These are phyloP conservation scores for Curvularia verruculosa DNA, from an alignment of 2,329 filamentous ascomycete species.

Conservation along the genomic window DNA sequence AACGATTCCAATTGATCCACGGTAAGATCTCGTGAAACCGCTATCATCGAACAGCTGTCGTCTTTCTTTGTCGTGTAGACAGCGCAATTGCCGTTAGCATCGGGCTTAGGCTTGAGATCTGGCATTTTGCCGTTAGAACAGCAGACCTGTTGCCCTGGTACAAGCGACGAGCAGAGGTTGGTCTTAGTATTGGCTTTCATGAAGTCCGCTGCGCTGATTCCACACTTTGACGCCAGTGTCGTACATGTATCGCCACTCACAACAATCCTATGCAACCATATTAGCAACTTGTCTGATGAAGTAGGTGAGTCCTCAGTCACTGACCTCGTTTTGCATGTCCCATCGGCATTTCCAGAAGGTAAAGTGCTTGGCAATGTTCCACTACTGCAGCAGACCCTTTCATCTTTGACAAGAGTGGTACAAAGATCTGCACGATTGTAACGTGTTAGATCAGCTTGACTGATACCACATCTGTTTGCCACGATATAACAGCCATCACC, in stretches of 20 bases:
- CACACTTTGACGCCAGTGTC: not conserved
- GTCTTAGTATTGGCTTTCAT: not conserved
- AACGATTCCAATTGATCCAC: slow-evolving; percentile 7
- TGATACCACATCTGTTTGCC: not conserved
- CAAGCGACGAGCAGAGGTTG: not conserved
- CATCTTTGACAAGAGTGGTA: not conserved
- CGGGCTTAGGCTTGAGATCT: slow-evolving; percentile 16
- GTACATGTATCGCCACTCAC: not conserved
- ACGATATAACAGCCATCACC: not conserved
- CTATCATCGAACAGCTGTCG: slow-evolving; percentile 19
- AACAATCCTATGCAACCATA: not conserved
- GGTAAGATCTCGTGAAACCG: slow-evolving; percentile 3
- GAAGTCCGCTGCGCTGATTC: not conserved
- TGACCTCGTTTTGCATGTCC: not conserved
- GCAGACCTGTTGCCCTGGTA: slow-evolving; percentile 13
- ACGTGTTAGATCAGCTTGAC: not conserved
- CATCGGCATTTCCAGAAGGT: not conserved
- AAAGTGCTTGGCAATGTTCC: not conserved
- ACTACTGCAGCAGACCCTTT: not conserved
- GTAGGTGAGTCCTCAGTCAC: too few species aligned
- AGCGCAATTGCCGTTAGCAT: slow-evolving; percentile 13
- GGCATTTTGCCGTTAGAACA: slow-evolving; percentile 15
- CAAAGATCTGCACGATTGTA: not conserved
- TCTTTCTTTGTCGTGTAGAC: slow-evolving; percentile 7
- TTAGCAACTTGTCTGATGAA: too few species aligned